Base-by-base conservation (phyloP, 2,329 filamentous ascomycete species). In the Lomentospora prolificans region DNA sequence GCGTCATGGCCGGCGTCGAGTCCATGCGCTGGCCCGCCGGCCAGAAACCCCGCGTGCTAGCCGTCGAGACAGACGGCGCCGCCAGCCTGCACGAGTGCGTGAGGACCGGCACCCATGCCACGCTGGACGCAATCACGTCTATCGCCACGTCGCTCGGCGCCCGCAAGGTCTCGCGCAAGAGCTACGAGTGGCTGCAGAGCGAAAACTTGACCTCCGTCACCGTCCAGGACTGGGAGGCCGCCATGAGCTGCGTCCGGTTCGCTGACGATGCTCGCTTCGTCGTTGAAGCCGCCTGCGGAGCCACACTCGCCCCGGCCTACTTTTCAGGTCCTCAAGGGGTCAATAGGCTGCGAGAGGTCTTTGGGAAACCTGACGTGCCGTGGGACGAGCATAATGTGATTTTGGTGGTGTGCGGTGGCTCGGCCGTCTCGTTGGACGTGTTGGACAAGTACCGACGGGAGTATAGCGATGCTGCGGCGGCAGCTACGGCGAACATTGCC, bases 281-380 rank as follows among this genome's bases (percentile, higher is more conserved):
- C 57, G 89, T 96, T 3, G 92, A 97, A 72, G 75, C 86, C 33
- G 84, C 90, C 0, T 96, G 92, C 67, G 90, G 91, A 1, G 90
- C 92, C 4, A 87, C 86, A 54, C 70, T 95, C 10, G 89, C 86
- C 1, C 67, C 81, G 3, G 83, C 77, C 57, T 90, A 89, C 63
- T 55, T 55, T 22, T 2, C n/a, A 14, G 25, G 25, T 3, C 14
- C 41, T 6, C 25, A 5, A 2, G 53, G 53, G 5, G 63, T 69
- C 51, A 73, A 69, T 0, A 53, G 80, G 53, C 67, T 70, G 1
- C 79, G 82, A 36, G 77, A 78, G 31, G 77, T 89, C 59, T 84
- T 78, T 70, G 73, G 75, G 0, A 72, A 78, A n/a, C 68, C 69
- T 1, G 79, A 81, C 30, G 77, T 78, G 31, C 77, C 89, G 60